A percentile compares a stretch with the other conserved stretches of the same genome.
Evolutionary conservation across 805 yeast genomes (phyloP).

Genomic region (Metschnikowia chrysomelidarum): DNA sequence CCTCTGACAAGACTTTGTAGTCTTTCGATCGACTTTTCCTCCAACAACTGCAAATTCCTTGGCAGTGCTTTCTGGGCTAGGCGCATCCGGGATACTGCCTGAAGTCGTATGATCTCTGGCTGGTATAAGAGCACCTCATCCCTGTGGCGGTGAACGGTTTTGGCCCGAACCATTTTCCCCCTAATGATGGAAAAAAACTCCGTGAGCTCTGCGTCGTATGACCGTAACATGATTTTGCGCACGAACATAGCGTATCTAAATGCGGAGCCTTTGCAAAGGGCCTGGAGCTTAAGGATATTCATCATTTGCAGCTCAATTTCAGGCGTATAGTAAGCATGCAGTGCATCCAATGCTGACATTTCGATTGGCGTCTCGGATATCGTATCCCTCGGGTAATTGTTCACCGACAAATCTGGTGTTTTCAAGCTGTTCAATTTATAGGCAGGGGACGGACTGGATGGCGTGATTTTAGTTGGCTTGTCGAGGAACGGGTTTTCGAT

Average conservation of each 20-base stretch:
- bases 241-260: slow-evolving; percentile 64
- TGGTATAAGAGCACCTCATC: slow-evolving; percentile 30
- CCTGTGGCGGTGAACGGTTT: slow-evolving; percentile 34
- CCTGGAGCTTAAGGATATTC: slow-evolving; percentile 56
- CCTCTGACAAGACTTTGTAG: slow-evolving; percentile 13
- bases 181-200: slow-evolving; percentile 50
- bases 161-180: slow-evolving; percentile 41
- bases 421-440: slow-evolving; percentile 7
- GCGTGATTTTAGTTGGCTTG: neutral
- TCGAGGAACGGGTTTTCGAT: slow-evolving; percentile 12
- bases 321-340: slow-evolving; percentile 2
- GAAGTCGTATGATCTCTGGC: slow-evolving; percentile 36
- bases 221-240: slow-evolving; percentile 56
- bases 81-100: slow-evolving; percentile 35
- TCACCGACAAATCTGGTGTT: slow-evolving; percentile 9
- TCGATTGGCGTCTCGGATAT: neutral
- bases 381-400: neutral
- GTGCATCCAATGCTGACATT: neutral
- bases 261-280: slow-evolving; percentile 67
- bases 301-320: slow-evolving; percentile 5
- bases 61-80: slow-evolving; percentile 10
- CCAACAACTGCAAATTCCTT: neutral
- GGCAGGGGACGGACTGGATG: neutral
- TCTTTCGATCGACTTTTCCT: slow-evolving; percentile 1
- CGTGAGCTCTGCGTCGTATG: slow-evolving; percentile 51